Conservation (phyloP, 176 grass and related monocot genomes). For the Oryza punctata region DNA sequence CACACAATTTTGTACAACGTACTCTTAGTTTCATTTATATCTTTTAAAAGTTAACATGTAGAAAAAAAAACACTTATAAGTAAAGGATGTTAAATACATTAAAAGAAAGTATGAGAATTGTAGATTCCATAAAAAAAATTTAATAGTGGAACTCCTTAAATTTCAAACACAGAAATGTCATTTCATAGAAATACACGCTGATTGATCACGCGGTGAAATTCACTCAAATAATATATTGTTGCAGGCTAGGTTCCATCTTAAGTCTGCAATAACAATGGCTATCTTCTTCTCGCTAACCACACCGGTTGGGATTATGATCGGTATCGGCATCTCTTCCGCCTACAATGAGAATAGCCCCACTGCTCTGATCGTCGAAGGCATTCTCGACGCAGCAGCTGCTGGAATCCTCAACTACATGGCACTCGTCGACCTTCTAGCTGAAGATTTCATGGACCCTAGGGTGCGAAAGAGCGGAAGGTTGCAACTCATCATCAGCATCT, state of each 20-base stretch:
- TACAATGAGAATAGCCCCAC: slow-evolving; percentile 69
- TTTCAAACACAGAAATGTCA: too few relatives aligned
- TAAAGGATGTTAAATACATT: too few relatives aligned
- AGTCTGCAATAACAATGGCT: slow-evolving; percentile 38
- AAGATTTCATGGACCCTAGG: slow-evolving; percentile 64
- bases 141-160: too few relatives aligned
- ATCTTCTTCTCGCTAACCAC: slow-evolving; percentile 79
- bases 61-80: too few relatives aligned
- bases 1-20: too few relatives aligned
- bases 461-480: slow-evolving; percentile 57
- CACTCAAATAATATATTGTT: neutral
- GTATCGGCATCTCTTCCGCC: slow-evolving; percentile 59
- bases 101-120: too few relatives aligned
- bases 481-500: slow-evolving; percentile 51
- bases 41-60: too few relatives aligned
- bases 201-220: neutral
- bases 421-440: slow-evolving; percentile 58
- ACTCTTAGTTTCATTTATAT: too few relatives aligned
- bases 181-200: too few relatives aligned
- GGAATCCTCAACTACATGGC: slow-evolving; percentile 84
- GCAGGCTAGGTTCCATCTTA: slow-evolving; percentile 54
- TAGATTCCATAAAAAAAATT: too few relatives aligned
- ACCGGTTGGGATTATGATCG: slow-evolving; percentile 56
- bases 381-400: slow-evolving; percentile 34
- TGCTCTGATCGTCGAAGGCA: slow-evolving; percentile 62